phyloP scores from a whole-genome alignment of 2,329 filamentous ascomycete species.

The Xylaria arbuscula region DNA sequence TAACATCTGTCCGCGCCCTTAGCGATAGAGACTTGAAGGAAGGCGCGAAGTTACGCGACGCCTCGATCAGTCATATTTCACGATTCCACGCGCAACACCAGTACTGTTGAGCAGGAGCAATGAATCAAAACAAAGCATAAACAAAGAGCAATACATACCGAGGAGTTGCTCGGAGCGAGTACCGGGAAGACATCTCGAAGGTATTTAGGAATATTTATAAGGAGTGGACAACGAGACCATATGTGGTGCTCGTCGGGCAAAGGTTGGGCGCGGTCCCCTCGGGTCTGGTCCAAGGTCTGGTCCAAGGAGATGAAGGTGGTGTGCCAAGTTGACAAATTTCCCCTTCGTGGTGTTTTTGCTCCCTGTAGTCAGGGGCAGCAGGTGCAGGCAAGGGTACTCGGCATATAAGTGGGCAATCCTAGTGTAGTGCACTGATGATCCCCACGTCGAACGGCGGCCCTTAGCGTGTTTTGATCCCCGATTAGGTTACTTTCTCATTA shows the following conservation, averaged over 20 bases:
- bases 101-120: background rate
- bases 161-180: slow-evolving; percentile 42
- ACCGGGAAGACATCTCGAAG: slow-evolving; percentile 39
- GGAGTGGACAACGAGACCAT: slow-evolving; percentile 44
- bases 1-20: background rate
- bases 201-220: slow-evolving; percentile 31
- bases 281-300: background rate
- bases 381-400: background rate
- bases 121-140: slow-evolving; percentile 23
- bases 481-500: slow-evolving; percentile 16
- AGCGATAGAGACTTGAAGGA: background rate
- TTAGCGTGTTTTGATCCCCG: slow-evolving; percentile 23
- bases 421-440: slow-evolving; percentile 6
- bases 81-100: slow-evolving; percentile 2
- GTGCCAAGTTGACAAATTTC: slow-evolving; percentile 37
- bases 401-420: background rate
- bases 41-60: background rate
- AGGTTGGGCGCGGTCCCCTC: slow-evolving; percentile 13
- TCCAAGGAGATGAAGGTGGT: slow-evolving; percentile 26
- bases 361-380: slow-evolving; percentile 32
- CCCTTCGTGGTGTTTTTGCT: slow-evolving; percentile 29
- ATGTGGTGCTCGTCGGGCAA: slow-evolving; percentile 43
- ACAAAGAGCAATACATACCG: slow-evolving; percentile 35
- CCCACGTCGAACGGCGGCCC: slow-evolving; percentile 6
- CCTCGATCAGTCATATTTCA: background rate